phyloP scores from a whole-genome alignment of 2,329 filamentous ascomycete genomes.

The Ceratocystis variospora region DNA sequence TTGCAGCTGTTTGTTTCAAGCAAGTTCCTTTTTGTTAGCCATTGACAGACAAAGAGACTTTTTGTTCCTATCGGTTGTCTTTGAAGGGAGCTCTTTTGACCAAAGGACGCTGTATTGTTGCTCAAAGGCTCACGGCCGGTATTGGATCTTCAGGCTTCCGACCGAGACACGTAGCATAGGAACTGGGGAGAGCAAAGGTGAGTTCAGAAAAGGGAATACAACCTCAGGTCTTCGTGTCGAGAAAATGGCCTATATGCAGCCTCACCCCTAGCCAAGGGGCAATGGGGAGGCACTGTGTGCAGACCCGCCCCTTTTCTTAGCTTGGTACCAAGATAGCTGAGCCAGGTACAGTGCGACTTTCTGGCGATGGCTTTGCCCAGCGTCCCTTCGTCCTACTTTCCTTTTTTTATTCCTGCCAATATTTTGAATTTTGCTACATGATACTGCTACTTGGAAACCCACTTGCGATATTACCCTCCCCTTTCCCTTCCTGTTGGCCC shows the following conservation, averaged over 20 bases:
- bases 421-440: not conserved
- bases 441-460: not conserved
- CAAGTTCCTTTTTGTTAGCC: not conserved
- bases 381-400: not conserved
- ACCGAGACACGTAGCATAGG: no score
- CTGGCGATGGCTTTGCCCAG: constrained; percentile 3
- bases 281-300: not conserved
- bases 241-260: no score
- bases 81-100: not conserved
- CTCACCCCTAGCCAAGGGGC: not conserved
- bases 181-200: no score
- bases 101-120: not conserved
- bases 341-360: not conserved
- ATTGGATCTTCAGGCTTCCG: not conserved
- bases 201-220: no score
- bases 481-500: not conserved
- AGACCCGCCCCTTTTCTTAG: no score
- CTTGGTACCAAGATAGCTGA: no score
- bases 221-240: no score
- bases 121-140: not conserved
- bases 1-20: not conserved
- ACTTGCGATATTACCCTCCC: not conserved
- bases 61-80: not conserved
- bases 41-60: not conserved
- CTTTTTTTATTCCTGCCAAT: not conserved